A percentile compares a stretch with the other conserved stretches of the same genome.
phyloP scores from a whole-genome alignment of 345 rosid species.

The Sisymbrium altissimum region DNA sequence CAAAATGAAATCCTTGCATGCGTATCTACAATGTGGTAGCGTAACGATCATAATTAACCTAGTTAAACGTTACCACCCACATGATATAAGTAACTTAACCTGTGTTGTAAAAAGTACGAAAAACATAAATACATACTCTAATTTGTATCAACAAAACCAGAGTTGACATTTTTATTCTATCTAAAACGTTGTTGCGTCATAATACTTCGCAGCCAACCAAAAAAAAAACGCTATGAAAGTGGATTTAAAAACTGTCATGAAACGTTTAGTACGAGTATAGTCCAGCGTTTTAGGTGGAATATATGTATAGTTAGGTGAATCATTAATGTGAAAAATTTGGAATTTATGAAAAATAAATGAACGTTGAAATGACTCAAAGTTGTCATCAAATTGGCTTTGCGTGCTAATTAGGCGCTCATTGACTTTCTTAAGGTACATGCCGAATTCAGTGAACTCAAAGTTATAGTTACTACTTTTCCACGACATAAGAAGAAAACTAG shows the following conservation, averaged over 20 bases:
- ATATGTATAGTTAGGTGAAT: neutral
- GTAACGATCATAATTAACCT: too few species aligned
- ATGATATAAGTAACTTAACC: too few species aligned
- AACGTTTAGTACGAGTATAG: neutral
- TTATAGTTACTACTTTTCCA: too few species aligned
- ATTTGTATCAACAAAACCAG: neutral
- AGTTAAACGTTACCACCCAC: too few species aligned
- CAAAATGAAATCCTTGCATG: too few species aligned
- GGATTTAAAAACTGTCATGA: neutral
- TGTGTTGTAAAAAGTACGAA: too few species aligned
- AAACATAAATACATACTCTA: neutral
- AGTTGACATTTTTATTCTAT: neutral
- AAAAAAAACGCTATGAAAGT: neutral
- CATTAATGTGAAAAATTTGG: neutral
- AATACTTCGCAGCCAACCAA: neutral
- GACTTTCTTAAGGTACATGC: constrained; percentile 1
- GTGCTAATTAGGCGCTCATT: constrained; percentile 17
- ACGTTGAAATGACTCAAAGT: constrained; percentile 27
- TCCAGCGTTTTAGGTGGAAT: neutral
- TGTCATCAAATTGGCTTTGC: constrained; percentile 10
- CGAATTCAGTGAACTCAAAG: too few species aligned
- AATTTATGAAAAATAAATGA: neutral
- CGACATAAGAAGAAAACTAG: too few species aligned
- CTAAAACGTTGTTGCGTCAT: neutral
- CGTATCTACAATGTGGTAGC: too few species aligned